Evolutionary conservation across 805 yeast genomes (phyloP), one percentile per base, ranked within the genome.

Genomic region (Yarrowia keelungensis): DNA sequence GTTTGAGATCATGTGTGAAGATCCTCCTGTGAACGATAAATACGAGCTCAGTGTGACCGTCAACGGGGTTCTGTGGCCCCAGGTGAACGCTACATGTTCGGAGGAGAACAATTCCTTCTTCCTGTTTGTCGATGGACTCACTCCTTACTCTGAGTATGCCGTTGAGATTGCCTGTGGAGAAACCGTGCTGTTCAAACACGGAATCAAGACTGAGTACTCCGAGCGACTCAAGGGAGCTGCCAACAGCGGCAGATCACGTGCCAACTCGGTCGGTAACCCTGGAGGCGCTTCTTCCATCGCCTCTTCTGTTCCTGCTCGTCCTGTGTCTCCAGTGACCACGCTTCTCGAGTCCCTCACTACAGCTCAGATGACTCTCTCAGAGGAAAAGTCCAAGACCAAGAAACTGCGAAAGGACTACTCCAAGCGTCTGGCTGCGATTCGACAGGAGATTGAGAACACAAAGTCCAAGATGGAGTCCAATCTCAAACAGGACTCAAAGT

Each of bases 1-100:
- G 22, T 62, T 62, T 41, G 56, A 62, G 71, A 8, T 61, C 71
- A 59, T 59, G 65, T 59, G 65, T 43, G 70, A 71, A 11, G 53
- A 69, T 8, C 70, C 49, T 2, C 39, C 70, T 78, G 68, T 74
- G 83, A n/a, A 32, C 53, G 7, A 78, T 80, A 56, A 82, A 82
- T 12, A 77, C 81, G 68, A 69, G n/a, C 61, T 77, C 16, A 54
- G 71, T 4, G 77, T 74, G 10, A 69, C 73, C 8, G 91, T 89
- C 5, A 88, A 89, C 73, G 91, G 91, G 26, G 83, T 88, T 26
- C 81, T 85, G 14, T 89, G 92, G 92, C 84, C 87, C 35, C 91
- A 87, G 73, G 86, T 86, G 1, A 47, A 47, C 22, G 81, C 87
- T 0, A 81, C 85, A 19, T 59, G 65, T 11, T 86, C 42, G 9